Conservation (phyloP, 1,284 basidiomycete species). For the Pseudozyma tsukubaensis region DNA sequence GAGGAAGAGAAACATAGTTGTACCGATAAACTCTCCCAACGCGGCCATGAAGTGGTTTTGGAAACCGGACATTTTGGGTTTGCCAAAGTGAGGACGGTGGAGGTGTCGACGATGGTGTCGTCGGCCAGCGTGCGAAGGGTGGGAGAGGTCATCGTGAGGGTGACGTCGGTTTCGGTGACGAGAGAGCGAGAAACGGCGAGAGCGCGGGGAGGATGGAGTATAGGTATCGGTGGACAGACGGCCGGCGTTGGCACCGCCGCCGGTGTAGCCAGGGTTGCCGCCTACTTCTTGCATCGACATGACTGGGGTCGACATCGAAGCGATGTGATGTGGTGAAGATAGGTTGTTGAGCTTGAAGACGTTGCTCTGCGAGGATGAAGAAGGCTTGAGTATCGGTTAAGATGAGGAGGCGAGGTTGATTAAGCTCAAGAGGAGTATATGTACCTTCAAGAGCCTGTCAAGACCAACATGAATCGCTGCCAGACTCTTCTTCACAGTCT, state of each 20-base stretch:
- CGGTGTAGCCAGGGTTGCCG: background rate
- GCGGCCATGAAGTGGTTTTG: conserved; percentile 41
- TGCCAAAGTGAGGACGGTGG: conserved; percentile 24
- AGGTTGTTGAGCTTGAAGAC: background rate
- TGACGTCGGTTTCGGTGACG: background rate
- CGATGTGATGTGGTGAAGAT: background rate
- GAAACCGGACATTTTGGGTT: conserved; percentile 33
- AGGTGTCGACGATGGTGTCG: background rate
- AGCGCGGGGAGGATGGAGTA: background rate
- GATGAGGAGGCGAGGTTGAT: too few species aligned
- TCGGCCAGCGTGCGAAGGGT: background rate
- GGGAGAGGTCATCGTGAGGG: background rate
- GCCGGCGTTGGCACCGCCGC: conserved; percentile 3
- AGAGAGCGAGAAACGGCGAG: conserved; percentile 3
- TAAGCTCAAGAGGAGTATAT: too few species aligned
- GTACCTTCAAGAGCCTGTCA: too few species aligned
- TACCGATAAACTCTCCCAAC: conserved; percentile 48
- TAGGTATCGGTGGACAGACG: conserved; percentile 34
- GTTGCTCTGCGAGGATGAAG: background rate
- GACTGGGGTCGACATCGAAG: conserved; percentile 6
- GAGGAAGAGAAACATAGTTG: conserved; percentile 54
- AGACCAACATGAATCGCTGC: too few species aligned
- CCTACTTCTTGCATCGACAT: conserved; percentile 19
- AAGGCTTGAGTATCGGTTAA: too few species aligned
- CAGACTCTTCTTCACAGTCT: too few species aligned